Conservation (phyloP, 768 basidiomycete genomes). For the Phaeolepiota aurea region DNA sequence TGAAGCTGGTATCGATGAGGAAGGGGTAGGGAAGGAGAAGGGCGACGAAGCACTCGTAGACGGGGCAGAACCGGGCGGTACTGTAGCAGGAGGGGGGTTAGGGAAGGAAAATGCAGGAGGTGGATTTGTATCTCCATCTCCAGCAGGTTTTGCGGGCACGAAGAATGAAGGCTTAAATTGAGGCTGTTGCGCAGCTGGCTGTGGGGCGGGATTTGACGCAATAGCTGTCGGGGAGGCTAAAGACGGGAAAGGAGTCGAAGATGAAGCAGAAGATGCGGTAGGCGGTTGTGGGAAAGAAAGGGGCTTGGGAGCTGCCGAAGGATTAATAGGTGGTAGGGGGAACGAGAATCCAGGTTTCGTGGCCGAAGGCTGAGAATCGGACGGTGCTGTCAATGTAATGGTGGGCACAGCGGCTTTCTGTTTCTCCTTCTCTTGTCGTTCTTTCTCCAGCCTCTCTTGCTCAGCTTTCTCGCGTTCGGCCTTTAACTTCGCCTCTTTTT, state of each 20-base stretch:
- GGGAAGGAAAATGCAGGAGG: slow-evolving; percentile 11
- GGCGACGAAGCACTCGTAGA: background rate
- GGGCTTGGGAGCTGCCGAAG: slow-evolving; percentile 8
- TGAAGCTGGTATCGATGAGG: no score
- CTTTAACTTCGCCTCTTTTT: slow-evolving; percentile 27
- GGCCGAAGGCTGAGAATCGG: slow-evolving; percentile 6
- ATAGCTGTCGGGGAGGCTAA: background rate
- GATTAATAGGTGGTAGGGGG: slow-evolving; percentile 11
- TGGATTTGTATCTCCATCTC: background rate
- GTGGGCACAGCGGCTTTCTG: slow-evolving; percentile 15
- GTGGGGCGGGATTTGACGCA: no score
- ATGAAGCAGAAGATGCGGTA: background rate
- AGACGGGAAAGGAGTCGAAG: background rate
- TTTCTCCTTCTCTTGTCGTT: slow-evolving; percentile 22
- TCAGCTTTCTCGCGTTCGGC: slow-evolving; percentile 28
- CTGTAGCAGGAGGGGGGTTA: slow-evolving; percentile 9
- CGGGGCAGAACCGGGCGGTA: slow-evolving; percentile 2
- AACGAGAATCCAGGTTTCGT: slow-evolving; percentile 6
- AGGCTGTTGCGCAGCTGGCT: background rate
- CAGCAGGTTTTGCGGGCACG: slow-evolving; percentile 5
- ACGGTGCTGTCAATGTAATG: slow-evolving; percentile 17
- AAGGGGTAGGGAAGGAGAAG: no score
- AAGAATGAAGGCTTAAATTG: slow-evolving; percentile 3
- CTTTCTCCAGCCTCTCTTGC: slow-evolving; percentile 21
- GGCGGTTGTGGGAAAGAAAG: background rate